These are phyloP conservation scores for Pseudocercospora pini-densiflorae DNA, from an alignment of 2,329 filamentous ascomycete genomes.

Conservation along the genomic window DNA sequence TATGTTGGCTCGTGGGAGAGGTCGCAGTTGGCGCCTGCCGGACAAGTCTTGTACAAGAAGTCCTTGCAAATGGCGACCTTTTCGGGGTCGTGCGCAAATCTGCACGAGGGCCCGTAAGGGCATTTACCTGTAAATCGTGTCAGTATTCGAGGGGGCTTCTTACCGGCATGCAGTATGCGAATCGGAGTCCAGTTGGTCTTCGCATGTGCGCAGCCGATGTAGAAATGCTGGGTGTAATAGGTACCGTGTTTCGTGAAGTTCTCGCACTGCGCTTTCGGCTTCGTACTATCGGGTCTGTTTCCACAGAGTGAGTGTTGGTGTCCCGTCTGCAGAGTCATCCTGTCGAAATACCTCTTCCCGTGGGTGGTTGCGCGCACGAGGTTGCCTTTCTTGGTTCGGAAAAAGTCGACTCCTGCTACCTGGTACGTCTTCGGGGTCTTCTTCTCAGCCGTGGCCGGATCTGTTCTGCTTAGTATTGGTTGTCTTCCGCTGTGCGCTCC, in stretches of 20 bases:
- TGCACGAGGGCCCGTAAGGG: slow-evolving; percentile 77
- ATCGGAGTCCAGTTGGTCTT: slow-evolving; percentile 7
- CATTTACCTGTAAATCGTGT: slow-evolving; percentile 71
- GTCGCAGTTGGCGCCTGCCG: slow-evolving; percentile 79
- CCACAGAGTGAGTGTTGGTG: not conserved
- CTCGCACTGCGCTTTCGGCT: slow-evolving; percentile 36
- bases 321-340: not conserved
- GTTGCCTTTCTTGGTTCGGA: slow-evolving; percentile 86
- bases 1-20: slow-evolving; percentile 85
- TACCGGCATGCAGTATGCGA: slow-evolving; percentile 28
- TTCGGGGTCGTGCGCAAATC: slow-evolving; percentile 79
- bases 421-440: slow-evolving; percentile 74
- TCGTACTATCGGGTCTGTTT: slow-evolving; percentile 23
- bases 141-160: slow-evolving; percentile 27
- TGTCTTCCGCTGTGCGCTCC: not conserved
- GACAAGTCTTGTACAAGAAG: slow-evolving; percentile 78
- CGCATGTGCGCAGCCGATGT: slow-evolving; percentile 16
- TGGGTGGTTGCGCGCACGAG: slow-evolving; percentile 63
- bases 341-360: slow-evolving; percentile 28
- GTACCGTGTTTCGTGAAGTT: slow-evolving; percentile 42
- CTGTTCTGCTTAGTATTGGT: slow-evolving; percentile 25
- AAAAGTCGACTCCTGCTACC: slow-evolving; percentile 79
- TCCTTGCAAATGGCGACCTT: slow-evolving; percentile 92
- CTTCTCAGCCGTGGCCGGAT: slow-evolving; percentile 29
- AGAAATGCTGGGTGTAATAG: slow-evolving; percentile 18